These are phyloP conservation scores for Thermothelomyces thermophilus DNA, from an alignment of 2,329 filamentous ascomycete species.

Conservation along the genomic window DNA sequence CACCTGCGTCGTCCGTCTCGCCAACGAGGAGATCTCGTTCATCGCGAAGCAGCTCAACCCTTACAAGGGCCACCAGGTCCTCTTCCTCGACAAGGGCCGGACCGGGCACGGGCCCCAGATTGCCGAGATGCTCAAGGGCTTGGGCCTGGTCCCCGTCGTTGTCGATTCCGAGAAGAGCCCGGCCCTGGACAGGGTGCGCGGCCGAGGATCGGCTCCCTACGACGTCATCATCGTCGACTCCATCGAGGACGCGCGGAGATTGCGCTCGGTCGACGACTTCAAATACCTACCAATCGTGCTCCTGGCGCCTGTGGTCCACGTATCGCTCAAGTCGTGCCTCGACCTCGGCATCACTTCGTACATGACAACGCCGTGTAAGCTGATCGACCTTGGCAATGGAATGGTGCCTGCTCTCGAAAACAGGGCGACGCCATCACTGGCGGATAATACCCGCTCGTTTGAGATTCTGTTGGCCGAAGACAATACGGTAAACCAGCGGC, in stretches of 20 bases:
- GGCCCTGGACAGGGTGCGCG: slow-evolving; percentile 44
- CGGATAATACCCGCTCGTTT: slow-evolving; percentile 91
- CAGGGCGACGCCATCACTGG: slow-evolving; percentile 80
- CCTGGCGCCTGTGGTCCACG: slow-evolving; percentile 79
- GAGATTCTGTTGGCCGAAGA: slow-evolving; percentile 94
- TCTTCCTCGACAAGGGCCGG: slow-evolving; percentile 89
- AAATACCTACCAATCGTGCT: slow-evolving; percentile 97
- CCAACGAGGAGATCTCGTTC: slow-evolving; percentile 67
- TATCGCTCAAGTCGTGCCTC: slow-evolving; percentile 86
- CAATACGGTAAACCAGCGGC: slow-evolving; percentile 92
- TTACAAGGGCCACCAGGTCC: slow-evolving; percentile 86
- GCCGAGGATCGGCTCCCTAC: slow-evolving; percentile 58
- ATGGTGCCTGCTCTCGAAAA: slow-evolving; percentile 95
- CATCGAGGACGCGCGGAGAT: slow-evolving; percentile 76
- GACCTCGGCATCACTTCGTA: slow-evolving; percentile 98
- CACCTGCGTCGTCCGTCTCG: slow-evolving; percentile 83
- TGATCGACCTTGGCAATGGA: slow-evolving; percentile 91
- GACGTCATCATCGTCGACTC: slow-evolving; percentile 96
- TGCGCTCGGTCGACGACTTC: slow-evolving; percentile 87
- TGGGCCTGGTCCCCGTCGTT: slow-evolving; percentile 76
- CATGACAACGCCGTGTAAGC: slow-evolving; percentile 93
- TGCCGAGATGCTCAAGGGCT: slow-evolving; percentile 65
- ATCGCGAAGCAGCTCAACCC: slow-evolving; percentile 79
- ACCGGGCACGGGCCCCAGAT: slow-evolving; percentile 73
- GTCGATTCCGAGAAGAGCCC: slow-evolving; percentile 71